Conservation (phyloP, 2,329 filamentous ascomycete genomes). For the Teratosphaeria epicoccoides region DNA sequence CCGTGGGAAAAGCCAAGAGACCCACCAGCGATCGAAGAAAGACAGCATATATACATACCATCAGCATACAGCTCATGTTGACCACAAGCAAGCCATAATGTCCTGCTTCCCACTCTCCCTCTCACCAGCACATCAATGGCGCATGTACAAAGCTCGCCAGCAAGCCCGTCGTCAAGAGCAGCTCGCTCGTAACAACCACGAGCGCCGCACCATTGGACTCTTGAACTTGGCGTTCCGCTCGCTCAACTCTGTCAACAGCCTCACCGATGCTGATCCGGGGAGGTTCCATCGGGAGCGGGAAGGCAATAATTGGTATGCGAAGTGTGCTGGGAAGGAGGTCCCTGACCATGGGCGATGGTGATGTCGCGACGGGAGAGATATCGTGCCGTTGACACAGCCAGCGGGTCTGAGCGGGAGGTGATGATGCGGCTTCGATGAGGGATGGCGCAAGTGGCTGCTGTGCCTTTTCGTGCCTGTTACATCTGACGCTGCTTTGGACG, state of each 20-base stretch:
- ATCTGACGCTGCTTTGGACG: too few relatives aligned
- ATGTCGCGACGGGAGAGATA: neutral
- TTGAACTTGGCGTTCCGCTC: constrained; percentile 8
- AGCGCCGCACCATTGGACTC: constrained; percentile 10
- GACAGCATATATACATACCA: neutral
- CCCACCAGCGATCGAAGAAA: neutral
- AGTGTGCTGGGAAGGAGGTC: neutral
- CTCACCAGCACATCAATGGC: neutral
- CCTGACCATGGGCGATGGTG: constrained; percentile 1
- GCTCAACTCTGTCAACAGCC: constrained; percentile 9
- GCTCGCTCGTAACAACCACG: constrained; percentile 5
- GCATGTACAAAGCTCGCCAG: neutral
- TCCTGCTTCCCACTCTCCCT: neutral
- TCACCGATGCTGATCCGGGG: constrained; percentile 14
- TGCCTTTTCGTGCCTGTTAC: too few relatives aligned
- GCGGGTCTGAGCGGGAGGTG: too few relatives aligned
- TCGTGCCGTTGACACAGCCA: neutral
- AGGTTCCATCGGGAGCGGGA: constrained; percentile 6
- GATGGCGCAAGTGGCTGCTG: too few relatives aligned
- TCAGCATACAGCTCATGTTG: neutral
- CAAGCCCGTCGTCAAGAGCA: neutral
- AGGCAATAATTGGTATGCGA: constrained; percentile 4
- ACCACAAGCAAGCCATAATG: neutral
- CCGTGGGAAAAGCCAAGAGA: neutral
- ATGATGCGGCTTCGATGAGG: too few relatives aligned